Evolutionary conservation across 192 early-diverging fungal genomes (phyloP).

Genomic region (Linnemannia elongata): DNA sequence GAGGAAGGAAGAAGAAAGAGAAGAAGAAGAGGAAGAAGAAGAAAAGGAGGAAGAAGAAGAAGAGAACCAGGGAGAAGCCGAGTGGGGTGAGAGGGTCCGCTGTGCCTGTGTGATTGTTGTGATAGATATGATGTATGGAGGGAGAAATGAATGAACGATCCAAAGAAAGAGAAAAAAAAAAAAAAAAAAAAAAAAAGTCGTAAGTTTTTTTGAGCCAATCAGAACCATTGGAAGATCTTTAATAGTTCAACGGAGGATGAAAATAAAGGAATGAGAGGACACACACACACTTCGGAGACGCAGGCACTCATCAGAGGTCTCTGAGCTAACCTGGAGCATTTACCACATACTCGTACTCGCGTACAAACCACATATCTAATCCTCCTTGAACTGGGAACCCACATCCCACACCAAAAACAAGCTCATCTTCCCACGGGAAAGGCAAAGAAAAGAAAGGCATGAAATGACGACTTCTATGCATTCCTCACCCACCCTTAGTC

Average conservation of each 20-base stretch:
- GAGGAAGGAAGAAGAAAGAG: background rate
- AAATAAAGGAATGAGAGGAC: background rate
- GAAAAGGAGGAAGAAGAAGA: background rate
- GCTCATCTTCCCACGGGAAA: background rate
- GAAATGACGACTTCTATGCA: background rate
- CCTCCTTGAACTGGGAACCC: background rate
- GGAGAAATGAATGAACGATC: too few relatives aligned
- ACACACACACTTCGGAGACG: background rate
- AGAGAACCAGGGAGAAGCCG: background rate
- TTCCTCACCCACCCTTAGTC: background rate
- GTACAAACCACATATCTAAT: background rate
- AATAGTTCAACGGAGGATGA: background rate
- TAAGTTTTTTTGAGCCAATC: slow-evolving; percentile 30
- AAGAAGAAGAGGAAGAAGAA: background rate
- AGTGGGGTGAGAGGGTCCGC: background rate
- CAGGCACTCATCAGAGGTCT: background rate
- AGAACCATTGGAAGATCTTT: background rate
- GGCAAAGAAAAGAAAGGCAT: background rate
- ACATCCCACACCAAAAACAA: background rate
- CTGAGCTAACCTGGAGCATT: background rate
- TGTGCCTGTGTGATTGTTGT: background rate
- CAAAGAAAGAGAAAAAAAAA: slow-evolving; percentile 7
- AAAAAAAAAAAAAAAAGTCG: slow-evolving; percentile 36
- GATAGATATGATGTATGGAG: background rate
- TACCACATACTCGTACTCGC: background rate